Percentiles rank a stretch among this genome's conserved stretches.
Conservation (phyloP, 106 monocot genomes). For the Triglochin maritima region DNA sequence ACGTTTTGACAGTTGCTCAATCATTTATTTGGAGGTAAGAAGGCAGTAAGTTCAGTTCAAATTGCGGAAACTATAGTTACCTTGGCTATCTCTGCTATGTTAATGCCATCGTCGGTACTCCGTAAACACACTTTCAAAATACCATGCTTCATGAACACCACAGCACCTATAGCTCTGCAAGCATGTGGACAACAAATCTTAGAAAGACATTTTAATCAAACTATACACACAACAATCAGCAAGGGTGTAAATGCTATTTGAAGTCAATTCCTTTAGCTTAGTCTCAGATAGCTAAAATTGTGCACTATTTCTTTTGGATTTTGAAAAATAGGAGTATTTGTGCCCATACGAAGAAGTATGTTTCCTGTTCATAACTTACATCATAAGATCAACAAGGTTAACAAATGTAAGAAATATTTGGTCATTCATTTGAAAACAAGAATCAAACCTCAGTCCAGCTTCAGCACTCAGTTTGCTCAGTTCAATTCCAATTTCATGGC, state of each 20-base stretch:
- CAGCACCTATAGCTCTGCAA: constrained; percentile 74
- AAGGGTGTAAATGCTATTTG: not conserved
- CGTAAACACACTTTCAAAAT: constrained; percentile 75
- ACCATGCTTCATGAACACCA: constrained; percentile 61
- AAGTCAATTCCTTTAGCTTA: not conserved
- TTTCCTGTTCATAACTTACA: not conserved
- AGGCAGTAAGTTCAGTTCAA: not conserved
- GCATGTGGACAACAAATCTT: not conserved
- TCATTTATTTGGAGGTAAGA: not conserved
- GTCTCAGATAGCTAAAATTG: not conserved
- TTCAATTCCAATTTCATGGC: constrained; percentile 69
- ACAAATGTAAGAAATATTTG: not conserved
- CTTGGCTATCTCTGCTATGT: constrained; percentile 77
- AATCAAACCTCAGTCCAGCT: constrained; percentile 61
- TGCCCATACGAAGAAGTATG: not conserved
- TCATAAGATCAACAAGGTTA: not conserved
- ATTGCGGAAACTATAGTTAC: constrained; percentile 13
- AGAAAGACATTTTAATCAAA: not conserved
- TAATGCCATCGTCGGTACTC: constrained; percentile 24
- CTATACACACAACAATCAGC: not conserved
- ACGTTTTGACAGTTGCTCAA: not conserved
- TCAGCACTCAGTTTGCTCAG: constrained; percentile 56
- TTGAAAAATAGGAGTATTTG: no score
- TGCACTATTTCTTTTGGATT: no score
- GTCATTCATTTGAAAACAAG: not conserved